Conservation (phyloP, 345 rosid species). For the Hibiscus tridactylites region DNA sequence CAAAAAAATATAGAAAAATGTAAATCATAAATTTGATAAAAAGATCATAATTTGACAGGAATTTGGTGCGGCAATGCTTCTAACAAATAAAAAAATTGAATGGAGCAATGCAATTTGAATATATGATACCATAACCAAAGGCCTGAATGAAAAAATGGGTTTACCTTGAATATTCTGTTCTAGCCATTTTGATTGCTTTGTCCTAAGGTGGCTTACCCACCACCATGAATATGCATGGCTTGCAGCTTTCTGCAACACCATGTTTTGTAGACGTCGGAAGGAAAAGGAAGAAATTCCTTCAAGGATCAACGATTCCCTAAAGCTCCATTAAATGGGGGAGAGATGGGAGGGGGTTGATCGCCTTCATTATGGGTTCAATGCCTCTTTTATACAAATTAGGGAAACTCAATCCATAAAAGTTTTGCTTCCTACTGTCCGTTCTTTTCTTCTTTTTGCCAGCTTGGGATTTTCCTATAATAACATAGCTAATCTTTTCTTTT, state of each 20-base stretch:
- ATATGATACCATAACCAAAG: no score
- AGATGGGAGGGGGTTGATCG: conserved; percentile 18
- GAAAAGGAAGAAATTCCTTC: background rate
- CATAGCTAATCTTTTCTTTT: background rate
- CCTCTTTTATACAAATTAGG: conserved; percentile 3
- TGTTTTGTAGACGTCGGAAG: background rate
- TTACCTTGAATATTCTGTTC: conserved; percentile 69
- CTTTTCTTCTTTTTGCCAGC: background rate
- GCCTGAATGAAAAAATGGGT: background rate
- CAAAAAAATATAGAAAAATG: no score
- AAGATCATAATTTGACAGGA: no score
- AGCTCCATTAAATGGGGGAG: conserved; percentile 2
- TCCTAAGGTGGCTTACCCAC: conserved; percentile 90
- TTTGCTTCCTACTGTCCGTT: no score
- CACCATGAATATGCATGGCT: conserved; percentile 84
- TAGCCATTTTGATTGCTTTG: conserved; percentile 86
- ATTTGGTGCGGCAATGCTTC: no score
- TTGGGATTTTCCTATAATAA: background rate
- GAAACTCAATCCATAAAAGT: no score
- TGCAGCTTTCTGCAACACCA: conserved; percentile 72
- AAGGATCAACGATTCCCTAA: conserved; percentile 1
- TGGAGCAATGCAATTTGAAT: no score
- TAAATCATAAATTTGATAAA: no score
- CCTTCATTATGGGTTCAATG: conserved; percentile 19
- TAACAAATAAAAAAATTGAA: no score